A percentile compares a stretch with the other conserved stretches of the same genome.
phyloP scores from a whole-genome alignment of 139 green algal genomes.

The Mesotaenium endlicherianum region DNA sequence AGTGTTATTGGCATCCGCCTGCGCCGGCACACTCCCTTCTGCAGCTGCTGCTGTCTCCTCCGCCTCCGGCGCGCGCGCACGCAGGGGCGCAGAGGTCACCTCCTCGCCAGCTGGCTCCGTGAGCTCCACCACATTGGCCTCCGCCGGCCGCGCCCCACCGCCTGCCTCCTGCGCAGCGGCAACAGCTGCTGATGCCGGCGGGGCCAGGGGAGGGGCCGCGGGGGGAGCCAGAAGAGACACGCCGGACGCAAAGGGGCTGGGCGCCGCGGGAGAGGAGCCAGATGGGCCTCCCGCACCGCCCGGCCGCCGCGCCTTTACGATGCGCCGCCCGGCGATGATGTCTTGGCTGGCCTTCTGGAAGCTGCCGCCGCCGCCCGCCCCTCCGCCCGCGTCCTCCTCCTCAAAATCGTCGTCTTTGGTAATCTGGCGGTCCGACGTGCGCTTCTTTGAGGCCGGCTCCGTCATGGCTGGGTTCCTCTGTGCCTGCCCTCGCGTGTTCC shows the following conservation, averaged over 20 bases:
- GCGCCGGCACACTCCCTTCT: too few species aligned
- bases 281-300: neutral
- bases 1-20: neutral
- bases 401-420: constrained; percentile 33
- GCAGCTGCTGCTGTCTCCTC: too few species aligned
- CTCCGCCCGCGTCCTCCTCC: constrained; percentile 1
- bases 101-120: constrained; percentile 13
- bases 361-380: constrained; percentile 4
- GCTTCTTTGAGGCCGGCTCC: constrained; percentile 42
- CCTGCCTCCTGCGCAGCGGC: neutral
- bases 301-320: constrained; percentile 43
- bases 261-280: neutral
- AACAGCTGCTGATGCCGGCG: neutral
- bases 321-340: constrained; percentile 25
- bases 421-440: constrained; percentile 37
- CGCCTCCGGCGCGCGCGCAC: neutral
- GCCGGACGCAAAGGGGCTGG: constrained; percentile 8
- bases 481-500: too few species aligned
- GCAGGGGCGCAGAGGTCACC: constrained; percentile 3
- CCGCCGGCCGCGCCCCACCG: neutral
- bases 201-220: neutral
- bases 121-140: constrained; percentile 19
- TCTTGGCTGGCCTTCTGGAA: constrained; percentile 37
- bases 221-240: neutral
- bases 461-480: too few species aligned